Evolutionary conservation across 2,329 filamentous ascomycete genomes (phyloP).

Genomic region (Rachicladosporium sp.): DNA sequence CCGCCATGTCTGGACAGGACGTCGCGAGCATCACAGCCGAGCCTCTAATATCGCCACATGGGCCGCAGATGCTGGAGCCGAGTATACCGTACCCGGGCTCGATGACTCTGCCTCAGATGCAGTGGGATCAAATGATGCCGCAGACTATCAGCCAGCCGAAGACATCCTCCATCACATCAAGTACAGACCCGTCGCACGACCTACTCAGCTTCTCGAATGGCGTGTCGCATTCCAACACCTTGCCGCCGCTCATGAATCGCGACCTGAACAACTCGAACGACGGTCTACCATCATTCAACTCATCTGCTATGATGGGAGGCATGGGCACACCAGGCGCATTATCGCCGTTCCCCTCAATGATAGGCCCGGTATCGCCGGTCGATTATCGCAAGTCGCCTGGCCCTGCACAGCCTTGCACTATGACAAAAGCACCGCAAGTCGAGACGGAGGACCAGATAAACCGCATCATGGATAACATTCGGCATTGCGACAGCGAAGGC

Average conservation of each 20-base stretch:
- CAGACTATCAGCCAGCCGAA: conserved; percentile 59
- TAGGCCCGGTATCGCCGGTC: conserved; percentile 54
- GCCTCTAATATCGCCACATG: conserved; percentile 62
- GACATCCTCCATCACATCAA: conserved; percentile 58
- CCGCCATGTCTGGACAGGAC: conserved; percentile 61
- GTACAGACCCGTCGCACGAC: conserved; percentile 19
- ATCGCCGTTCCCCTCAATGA: conserved; percentile 58
- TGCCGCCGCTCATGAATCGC: conserved; percentile 55
- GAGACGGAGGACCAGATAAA: conserved; percentile 74
- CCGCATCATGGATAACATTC: conserved; percentile 75
- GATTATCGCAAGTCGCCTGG: conserved; percentile 60
- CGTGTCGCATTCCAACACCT: conserved; percentile 27
- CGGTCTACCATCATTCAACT: conserved; percentile 44
- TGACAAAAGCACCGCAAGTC: conserved; percentile 66
- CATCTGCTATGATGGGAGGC: conserved; percentile 56
- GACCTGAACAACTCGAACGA: conserved; percentile 28
- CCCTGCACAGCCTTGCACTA: conserved; percentile 51
- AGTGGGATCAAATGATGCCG: conserved; percentile 82
- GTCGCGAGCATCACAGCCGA: conserved; percentile 37
- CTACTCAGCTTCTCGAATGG: conserved; percentile 41
- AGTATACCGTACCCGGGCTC: conserved; percentile 61
- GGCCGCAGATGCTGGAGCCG: conserved; percentile 61
- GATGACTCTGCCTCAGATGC: conserved; percentile 72
- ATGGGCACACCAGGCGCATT: conserved; percentile 60
- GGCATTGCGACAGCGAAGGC: conserved; percentile 64